Base-by-base conservation (phyloP, 2,329 filamentous ascomycete species). In the Pseudogymnoascus sp. region DNA sequence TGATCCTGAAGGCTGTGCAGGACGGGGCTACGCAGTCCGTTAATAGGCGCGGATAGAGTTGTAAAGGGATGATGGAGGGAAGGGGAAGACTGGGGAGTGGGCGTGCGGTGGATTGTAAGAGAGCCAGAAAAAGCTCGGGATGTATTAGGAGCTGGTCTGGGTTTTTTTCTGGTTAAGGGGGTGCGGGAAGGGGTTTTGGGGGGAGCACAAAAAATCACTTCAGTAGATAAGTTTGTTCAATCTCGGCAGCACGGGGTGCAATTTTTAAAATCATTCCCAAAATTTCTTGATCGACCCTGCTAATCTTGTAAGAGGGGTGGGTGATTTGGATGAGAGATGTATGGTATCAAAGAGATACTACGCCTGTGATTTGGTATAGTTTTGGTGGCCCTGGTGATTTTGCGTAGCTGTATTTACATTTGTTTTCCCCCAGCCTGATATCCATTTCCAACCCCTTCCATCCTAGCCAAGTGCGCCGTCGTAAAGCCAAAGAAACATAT, bases 1-100 rank as follows among this genome's bases (percentile, higher is more conserved):
- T 96, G 72, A 97, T 99, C 64, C 77, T 99, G 64, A 86, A 90
- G 63, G 89, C 91, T 65, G 89, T 97, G 9, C 80, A 82, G 60
- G 84, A 87, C 61, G 86, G 84, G 28, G 28, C 41, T 47, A 18
- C 53, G 15, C 47, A 53, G 47, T 53, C 47, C n/a, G 15, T 53
- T 53, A 53, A 53, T 53, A 53, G 47, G 28, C 47, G 47, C 47
- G 47, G 47, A 20, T 53, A 53, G 47, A 53, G 25, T 3, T 18
- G 43, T 33, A 1, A 14, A 2, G 39, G 39, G 18, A n/a, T 22
- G 11, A 6, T 53, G 5, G 2, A 15, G 30, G 43, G n/a, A 50
- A 18, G 18, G 18, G 18, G 18, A 18, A 18, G 18, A 18, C 18
- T 18, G 18, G 25, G 4, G n/a, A 12, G 8, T 15, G 4, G 9